Evolutionary conservation across 2,329 filamentous ascomycete species (phyloP).

Genomic region (Cytospora chrysosperma): DNA sequence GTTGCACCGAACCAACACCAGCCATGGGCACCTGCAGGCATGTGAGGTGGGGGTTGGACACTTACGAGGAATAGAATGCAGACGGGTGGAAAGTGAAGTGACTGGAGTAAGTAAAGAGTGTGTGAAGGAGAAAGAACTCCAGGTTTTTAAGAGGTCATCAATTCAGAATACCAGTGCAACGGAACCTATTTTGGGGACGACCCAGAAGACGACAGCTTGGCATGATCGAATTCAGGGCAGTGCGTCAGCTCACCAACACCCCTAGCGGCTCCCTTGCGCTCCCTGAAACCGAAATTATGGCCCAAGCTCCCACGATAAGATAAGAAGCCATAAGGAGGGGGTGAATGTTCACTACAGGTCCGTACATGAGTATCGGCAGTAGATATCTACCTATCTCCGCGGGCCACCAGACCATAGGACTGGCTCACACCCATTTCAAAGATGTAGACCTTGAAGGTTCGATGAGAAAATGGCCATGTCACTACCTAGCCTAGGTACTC

Average conservation of each 20-base stretch:
- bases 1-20: not conserved
- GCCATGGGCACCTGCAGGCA: not conserved
- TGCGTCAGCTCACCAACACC: not conserved
- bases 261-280: slow-evolving; percentile 7
- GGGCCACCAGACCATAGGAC: not conserved
- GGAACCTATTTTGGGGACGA: slow-evolving; percentile 7
- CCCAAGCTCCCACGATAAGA: slow-evolving; percentile 26
- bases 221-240: slow-evolving; percentile 3
- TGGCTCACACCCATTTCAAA: not conserved
- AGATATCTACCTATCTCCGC: not conserved
- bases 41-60: not conserved
- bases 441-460: not conserved
- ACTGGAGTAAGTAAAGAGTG: slow-evolving; percentile 12
- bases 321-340: slow-evolving; percentile 9
- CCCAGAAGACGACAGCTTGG: slow-evolving; percentile 18
- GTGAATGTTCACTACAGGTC: not conserved
- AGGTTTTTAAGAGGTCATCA: not conserved
- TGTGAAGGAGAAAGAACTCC: slow-evolving; percentile 6
- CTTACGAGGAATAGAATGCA: not conserved
- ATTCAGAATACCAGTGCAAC: not conserved
- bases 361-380: not conserved
- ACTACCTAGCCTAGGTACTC: not conserved
- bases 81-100: not conserved
- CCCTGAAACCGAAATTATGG: slow-evolving; percentile 10
- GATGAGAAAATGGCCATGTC: not conserved